These are phyloP conservation scores for Gymnopilus junonius DNA, from an alignment of 768 basidiomycete genomes.

Conservation along the genomic window DNA sequence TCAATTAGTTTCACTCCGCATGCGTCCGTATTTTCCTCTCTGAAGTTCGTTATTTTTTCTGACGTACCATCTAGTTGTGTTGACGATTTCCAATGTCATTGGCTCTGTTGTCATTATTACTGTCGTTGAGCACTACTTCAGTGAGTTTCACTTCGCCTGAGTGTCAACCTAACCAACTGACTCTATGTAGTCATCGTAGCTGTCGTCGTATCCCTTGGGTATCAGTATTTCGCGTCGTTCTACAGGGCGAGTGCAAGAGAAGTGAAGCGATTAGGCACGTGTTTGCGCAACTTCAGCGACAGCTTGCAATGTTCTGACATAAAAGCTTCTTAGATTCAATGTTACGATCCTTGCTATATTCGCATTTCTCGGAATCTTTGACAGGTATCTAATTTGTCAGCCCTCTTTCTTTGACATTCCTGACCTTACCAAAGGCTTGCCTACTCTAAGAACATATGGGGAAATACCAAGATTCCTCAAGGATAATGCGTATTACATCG, in stretches of 20 bases:
- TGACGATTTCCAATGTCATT: slow-evolving; percentile 54
- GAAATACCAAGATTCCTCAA: slow-evolving; percentile 62
- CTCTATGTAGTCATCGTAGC: slow-evolving; percentile 54
- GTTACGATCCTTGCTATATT: slow-evolving; percentile 75
- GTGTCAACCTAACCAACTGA: background rate
- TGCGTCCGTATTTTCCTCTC: slow-evolving; percentile 46
- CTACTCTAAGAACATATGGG: slow-evolving; percentile 77
- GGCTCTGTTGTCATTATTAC: slow-evolving; percentile 61
- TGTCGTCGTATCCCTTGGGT: slow-evolving; percentile 57
- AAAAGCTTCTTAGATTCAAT: slow-evolving; percentile 53
- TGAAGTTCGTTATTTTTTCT: background rate
- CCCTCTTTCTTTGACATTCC: background rate
- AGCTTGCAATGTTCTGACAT: background rate
- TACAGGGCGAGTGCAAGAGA: slow-evolving; percentile 76
- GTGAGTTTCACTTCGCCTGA: slow-evolving; percentile 37
- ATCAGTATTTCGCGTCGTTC: slow-evolving; percentile 67
- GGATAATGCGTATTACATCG: slow-evolving; percentile 69
- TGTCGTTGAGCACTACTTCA: slow-evolving; percentile 63
- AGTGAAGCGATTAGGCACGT: slow-evolving; percentile 55
- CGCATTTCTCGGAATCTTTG: slow-evolving; percentile 79
- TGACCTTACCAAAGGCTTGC: slow-evolving; percentile 41
- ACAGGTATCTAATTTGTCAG: slow-evolving; percentile 41
- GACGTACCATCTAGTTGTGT: slow-evolving; percentile 38
- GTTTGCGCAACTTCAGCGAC: background rate
- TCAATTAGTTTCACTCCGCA: slow-evolving; percentile 54